Conservation (phyloP, 2,329 filamentous ascomycete genomes). For the Seiridium unicorne region DNA sequence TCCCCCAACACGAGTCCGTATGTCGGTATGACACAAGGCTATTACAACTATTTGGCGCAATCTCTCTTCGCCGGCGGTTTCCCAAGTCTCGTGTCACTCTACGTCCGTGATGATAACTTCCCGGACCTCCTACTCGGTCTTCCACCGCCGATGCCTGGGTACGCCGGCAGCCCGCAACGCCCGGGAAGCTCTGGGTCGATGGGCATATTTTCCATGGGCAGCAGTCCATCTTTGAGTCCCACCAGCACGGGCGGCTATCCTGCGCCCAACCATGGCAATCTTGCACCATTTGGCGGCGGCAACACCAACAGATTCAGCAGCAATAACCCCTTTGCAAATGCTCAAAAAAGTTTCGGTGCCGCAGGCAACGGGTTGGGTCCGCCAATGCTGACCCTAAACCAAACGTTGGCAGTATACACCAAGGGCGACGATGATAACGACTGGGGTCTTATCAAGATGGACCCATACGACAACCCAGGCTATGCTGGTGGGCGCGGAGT, state of each 20-base stretch:
- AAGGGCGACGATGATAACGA: constrained; percentile 57
- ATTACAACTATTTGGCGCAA: constrained; percentile 84
- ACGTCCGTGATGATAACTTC: constrained; percentile 83
- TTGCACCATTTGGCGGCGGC: constrained; percentile 8
- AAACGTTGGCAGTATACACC: constrained; percentile 59
- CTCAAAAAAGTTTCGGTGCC: constrained; percentile 19
- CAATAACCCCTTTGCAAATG: constrained; percentile 54
- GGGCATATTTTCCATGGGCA: constrained; percentile 21
- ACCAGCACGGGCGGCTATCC: constrained; percentile 12
- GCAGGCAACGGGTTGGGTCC: constrained; percentile 30
- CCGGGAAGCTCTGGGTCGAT: constrained; percentile 33
- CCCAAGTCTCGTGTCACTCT: constrained; percentile 72
- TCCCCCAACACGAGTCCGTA: constrained; percentile 57
- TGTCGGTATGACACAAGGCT: constrained; percentile 53
- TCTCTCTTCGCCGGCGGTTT: constrained; percentile 76
- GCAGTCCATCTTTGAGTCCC: constrained; percentile 24
- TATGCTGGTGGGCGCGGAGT: constrained; percentile 14
- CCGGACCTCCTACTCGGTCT: constrained; percentile 73
- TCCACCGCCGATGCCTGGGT: constrained; percentile 57
- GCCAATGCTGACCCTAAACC: constrained; percentile 35
- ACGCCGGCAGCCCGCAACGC: constrained; percentile 34
- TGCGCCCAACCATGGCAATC: constrained; percentile 11
- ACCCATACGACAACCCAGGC: constrained; percentile 24
- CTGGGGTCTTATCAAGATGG: constrained; percentile 57
- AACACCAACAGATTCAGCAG: constrained; percentile 49